A percentile compares a stretch with the other conserved stretches of the same genome.
phyloP scores from a whole-genome alignment of 2,329 filamentous ascomycete species.

The Lithohypha guttulata region DNA sequence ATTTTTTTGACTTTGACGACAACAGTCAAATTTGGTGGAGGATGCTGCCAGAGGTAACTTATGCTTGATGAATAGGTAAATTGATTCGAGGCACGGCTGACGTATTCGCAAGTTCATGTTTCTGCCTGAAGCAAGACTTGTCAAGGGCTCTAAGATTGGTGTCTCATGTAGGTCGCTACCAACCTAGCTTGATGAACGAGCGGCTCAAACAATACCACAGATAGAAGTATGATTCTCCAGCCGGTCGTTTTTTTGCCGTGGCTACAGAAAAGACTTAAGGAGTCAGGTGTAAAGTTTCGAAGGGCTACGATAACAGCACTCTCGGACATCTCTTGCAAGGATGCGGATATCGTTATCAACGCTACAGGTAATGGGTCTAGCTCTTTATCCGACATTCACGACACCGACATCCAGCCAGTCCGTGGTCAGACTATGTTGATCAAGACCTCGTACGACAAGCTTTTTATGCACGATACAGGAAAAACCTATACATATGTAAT shows the following conservation, averaged over 20 bases:
- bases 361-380: constrained; percentile 19
- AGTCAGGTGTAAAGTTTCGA: constrained; percentile 22
- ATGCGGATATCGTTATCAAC: constrained; percentile 23
- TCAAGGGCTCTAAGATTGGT: constrained; percentile 17
- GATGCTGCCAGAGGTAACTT: neutral
- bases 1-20: constrained; percentile 13
- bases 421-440: constrained; percentile 22
- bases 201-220: neutral
- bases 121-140: constrained; percentile 11
- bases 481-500: constrained; percentile 23
- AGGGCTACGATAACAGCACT: constrained; percentile 15
- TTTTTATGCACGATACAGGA: constrained; percentile 21
- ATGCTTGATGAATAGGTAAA: neutral
- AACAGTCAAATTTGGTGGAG: constrained; percentile 1
- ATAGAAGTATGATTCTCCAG: constrained; percentile 16
- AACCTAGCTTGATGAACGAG: too few species aligned
- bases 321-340: constrained; percentile 15
- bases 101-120: neutral
- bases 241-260: constrained; percentile 22
- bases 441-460: constrained; percentile 19
- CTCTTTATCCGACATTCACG: constrained; percentile 16
- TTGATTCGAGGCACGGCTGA: neutral
- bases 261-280: constrained; percentile 12
- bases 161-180: constrained; percentile 16
- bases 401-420: constrained; percentile 17